A percentile compares a stretch with the other conserved stretches of the same genome.
phyloP scores from a whole-genome alignment of 805 yeast genomes.

The Starmera amethionina region DNA sequence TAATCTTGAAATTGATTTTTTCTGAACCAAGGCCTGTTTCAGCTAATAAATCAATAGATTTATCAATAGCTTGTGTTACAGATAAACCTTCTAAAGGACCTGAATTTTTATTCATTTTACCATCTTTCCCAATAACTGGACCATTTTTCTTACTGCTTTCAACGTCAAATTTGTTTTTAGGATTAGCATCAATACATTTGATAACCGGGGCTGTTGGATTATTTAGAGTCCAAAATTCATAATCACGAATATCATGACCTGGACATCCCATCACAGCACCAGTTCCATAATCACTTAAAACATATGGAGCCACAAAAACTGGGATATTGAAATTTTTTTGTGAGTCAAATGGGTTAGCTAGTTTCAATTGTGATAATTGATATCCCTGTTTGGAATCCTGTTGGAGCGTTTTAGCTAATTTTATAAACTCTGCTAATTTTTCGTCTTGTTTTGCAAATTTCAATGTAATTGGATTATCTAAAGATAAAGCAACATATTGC shows the following conservation, averaged over 20 bases:
- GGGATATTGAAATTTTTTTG: conserved; percentile 39
- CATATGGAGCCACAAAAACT: conserved; percentile 86
- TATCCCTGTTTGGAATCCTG: conserved; percentile 55
- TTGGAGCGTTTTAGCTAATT: conserved; percentile 23
- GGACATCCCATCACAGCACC: conserved; percentile 99
- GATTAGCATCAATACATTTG: conserved; percentile 12
- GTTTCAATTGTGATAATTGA: conserved; percentile 31
- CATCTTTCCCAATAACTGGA: conserved; percentile 32
- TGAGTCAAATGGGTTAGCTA: conserved; percentile 49
- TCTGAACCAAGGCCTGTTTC: conserved; percentile 30
- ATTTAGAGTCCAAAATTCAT: conserved; percentile 66
- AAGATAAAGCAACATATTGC: conserved; percentile 72
- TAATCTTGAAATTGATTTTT: conserved; percentile 48
- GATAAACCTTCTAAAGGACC: conserved; percentile 43
- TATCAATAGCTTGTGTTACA: conserved; percentile 38
- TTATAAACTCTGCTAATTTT: conserved; percentile 37
- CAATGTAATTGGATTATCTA: conserved; percentile 54
- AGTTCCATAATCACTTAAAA: conserved; percentile 69
- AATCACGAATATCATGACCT: conserved; percentile 83
- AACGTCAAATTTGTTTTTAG: conserved; percentile 4
- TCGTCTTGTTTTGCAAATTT: conserved; percentile 27
- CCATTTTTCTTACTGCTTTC: conserved; percentile 1
- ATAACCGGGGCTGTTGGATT: conserved; percentile 27
- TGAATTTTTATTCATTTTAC: conserved; percentile 37
- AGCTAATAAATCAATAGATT: conserved; percentile 34